These are phyloP conservation scores for Coemansia asiatica DNA, from an alignment of 192 early-diverging fungal genomes.

Conservation along the genomic window DNA sequence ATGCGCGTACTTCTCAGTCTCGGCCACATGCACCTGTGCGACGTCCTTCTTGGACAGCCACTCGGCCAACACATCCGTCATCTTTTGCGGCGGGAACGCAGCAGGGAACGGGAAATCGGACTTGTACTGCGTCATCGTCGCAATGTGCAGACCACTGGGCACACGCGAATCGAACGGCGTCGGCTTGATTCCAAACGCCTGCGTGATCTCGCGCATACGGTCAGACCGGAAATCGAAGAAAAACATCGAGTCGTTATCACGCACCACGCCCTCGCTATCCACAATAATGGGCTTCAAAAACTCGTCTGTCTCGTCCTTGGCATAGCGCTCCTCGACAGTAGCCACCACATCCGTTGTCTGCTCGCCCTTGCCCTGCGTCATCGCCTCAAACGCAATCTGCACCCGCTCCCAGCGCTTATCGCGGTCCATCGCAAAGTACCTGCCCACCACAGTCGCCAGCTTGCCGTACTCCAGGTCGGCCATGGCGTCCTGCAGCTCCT, in stretches of 20 bases:
- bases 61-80: constrained; percentile 98
- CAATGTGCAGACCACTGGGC: constrained; percentile 80
- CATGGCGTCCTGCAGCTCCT: constrained; percentile 66
- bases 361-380: constrained; percentile 79
- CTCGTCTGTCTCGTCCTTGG: constrained; percentile 94
- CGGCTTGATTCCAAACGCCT: constrained; percentile 83
- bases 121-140: constrained; percentile 98
- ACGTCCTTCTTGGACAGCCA: constrained; percentile 89
- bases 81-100: constrained; percentile 94
- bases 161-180: constrained; percentile 78
- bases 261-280: constrained; percentile 72
- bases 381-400: constrained; percentile 89
- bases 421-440: constrained; percentile 99
- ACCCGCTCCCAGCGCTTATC: constrained; percentile 99
- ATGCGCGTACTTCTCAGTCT: constrained; percentile 99
- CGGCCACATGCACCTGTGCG: constrained; percentile 93
- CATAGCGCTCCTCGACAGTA: constrained; percentile 85
- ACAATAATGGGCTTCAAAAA: constrained; percentile 99
- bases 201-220: constrained; percentile 92
- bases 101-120: constrained; percentile 92
- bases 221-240: constrained; percentile 99
- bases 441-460: constrained; percentile 90
- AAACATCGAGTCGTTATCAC: constrained; percentile 88
- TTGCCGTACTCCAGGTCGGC: constrained; percentile 68
- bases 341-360: constrained; percentile 60